Base-by-base conservation (phyloP, 805 yeast species). In the Maudiozyma bulderi region DNA sequence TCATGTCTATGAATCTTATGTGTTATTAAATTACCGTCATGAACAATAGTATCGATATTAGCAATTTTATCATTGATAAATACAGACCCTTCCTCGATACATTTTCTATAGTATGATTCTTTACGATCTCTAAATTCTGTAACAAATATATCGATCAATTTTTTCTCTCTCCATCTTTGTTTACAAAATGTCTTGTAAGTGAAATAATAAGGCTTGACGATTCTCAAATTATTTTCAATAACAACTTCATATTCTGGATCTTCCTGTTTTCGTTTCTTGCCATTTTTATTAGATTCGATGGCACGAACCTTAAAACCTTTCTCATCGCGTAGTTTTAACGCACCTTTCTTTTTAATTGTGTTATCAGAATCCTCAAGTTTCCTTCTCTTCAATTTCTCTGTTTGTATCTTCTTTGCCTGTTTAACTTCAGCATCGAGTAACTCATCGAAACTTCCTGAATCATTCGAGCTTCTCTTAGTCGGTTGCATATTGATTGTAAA, bases 151-250 rank as follows among this genome's bases (percentile, higher is more conserved):
- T 91, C 96, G 7, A 87, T 54, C 37, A 91, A 64, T n/a, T 80
- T 79, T n/a, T 87, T 70, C 57, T 84, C 88, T 56, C 90, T 74
- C 99, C 99, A 91, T 60, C 99, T 73, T 60, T 75, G 67, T 65
- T 91, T 91, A 66, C 97, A 89, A 60, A 82, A 86, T 0, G 99
- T 91, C 66, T 86, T 72, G 61, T 91, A 91, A 0, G 95, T 89
- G 70, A 80, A 90, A 61, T 75, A 85, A 63, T 91, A 93, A 0
- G 98, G 97, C 1, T 80, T 74, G 2, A 91, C 86, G 50, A 84
- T 71, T 41, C 97, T 69, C 45, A 86, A 67, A 2, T 76, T 67
- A 0, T 84, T 86, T n/a, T 77, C 81, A 2, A 82, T 67, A 1
- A 60, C 57, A 57, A 82, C 83, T 31, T 73, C 64, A 2, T 82